These are phyloP conservation scores for Jamesozyma hellenica DNA, from an alignment of 805 yeast genomes.

Conservation along the genomic window DNA sequence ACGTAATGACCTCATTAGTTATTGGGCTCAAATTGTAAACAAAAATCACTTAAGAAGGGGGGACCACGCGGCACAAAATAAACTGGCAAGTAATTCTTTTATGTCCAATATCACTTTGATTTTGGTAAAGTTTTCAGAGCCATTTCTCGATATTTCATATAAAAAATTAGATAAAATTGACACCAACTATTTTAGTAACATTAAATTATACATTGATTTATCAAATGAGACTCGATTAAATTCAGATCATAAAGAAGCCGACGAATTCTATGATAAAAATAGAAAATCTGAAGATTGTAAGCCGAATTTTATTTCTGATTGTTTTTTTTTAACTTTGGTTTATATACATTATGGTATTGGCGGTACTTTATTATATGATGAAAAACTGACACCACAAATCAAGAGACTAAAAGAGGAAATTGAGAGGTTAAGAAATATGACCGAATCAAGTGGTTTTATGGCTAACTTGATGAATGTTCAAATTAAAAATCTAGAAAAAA, in stretches of 20 bases:
- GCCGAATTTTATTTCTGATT: slow-evolving; percentile 80
- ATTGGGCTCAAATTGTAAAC: slow-evolving; percentile 67
- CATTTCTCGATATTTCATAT: slow-evolving; percentile 63
- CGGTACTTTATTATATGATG: slow-evolving; percentile 53
- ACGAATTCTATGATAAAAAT: slow-evolving; percentile 39
- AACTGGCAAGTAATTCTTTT: slow-evolving; percentile 67
- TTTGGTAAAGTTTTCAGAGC: slow-evolving; percentile 64
- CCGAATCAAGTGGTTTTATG: slow-evolving; percentile 3
- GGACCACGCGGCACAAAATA: slow-evolving; percentile 59
- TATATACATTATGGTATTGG: slow-evolving; percentile 85
- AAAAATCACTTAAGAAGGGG: slow-evolving; percentile 82
- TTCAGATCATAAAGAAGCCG: slow-evolving; percentile 63
- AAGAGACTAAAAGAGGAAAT: slow-evolving; percentile 36
- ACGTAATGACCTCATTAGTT: slow-evolving; percentile 52
- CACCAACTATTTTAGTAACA: slow-evolving; percentile 50
- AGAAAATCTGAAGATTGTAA: slow-evolving; percentile 26
- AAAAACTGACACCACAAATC: slow-evolving; percentile 43
- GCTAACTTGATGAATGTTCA: slow-evolving; percentile 28
- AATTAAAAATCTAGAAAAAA: slow-evolving; percentile 41
- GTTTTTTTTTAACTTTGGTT: slow-evolving; percentile 70
- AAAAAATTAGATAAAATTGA: slow-evolving; percentile 71
- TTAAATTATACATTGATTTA: slow-evolving; percentile 47
- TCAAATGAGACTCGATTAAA: slow-evolving; percentile 75
- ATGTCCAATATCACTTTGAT: slow-evolving; percentile 68
- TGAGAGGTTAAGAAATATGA: slow-evolving; percentile 25